Conservation (phyloP, 352 stramenopile species). For the Phytophthora citricola region DNA sequence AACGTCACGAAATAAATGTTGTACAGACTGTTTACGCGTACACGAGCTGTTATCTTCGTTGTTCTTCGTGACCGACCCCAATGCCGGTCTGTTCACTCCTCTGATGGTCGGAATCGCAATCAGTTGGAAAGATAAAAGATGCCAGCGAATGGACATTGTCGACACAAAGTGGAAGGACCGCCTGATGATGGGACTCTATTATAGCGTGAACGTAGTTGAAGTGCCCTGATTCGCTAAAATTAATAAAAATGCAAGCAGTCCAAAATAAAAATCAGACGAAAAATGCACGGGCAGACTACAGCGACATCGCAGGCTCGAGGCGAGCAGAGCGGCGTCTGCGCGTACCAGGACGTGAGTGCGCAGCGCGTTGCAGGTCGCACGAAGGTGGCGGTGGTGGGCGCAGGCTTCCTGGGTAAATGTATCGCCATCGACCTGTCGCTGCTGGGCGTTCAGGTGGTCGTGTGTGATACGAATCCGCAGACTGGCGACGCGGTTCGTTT, state of each 20-base stretch:
- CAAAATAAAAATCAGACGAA: conserved; percentile 15
- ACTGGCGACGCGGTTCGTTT: conserved; percentile 39
- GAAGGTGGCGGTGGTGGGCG: conserved; percentile 66
- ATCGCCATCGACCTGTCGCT: conserved; percentile 77
- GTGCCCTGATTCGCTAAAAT: conserved; percentile 5
- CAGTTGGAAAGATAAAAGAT: too few relatives aligned
- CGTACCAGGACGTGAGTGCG: conserved; percentile 32
- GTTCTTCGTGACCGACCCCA: too few relatives aligned
- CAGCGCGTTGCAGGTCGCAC: conserved; percentile 16
- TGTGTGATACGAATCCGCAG: conserved; percentile 67
- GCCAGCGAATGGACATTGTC: too few relatives aligned
- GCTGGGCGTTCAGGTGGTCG: conserved; percentile 58
- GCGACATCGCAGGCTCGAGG: conserved; percentile 4
- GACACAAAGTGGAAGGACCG: too few relatives aligned
- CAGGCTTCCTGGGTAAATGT: conserved; percentile 70
- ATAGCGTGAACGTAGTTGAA: neutral
- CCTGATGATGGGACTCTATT: too few relatives aligned
- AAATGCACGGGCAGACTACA: conserved; percentile 25
- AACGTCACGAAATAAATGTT: neutral
- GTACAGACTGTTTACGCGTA: too few relatives aligned
- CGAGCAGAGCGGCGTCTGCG: conserved; percentile 18
- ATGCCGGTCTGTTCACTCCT: too few relatives aligned
- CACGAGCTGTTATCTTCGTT: too few relatives aligned
- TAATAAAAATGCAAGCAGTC: neutral
- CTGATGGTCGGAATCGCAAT: too few relatives aligned